Conservation (phyloP, 257 asterid species). For the Solanum corneliomulleri region DNA sequence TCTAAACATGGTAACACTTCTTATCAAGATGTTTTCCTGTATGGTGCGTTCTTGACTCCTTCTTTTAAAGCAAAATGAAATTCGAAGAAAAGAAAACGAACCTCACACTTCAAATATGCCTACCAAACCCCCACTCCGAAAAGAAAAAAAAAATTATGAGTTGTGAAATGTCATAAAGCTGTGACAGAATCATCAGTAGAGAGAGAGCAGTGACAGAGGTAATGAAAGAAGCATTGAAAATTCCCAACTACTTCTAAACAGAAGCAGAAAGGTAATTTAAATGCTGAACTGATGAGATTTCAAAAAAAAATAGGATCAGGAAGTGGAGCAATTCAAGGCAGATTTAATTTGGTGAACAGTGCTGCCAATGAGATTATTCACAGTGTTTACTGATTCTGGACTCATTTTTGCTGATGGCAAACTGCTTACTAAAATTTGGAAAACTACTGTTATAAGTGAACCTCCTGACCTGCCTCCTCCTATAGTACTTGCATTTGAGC, state of each 20-base stretch:
- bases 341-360: conserved; percentile 86
- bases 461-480: conserved; percentile 23
- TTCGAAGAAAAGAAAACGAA: background rate
- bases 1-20: conserved; percentile 2
- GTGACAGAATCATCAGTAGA: conserved; percentile 1
- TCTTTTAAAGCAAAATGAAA: conserved; percentile 9
- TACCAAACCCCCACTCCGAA: background rate
- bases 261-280: background rate
- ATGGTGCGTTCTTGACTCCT: conserved; percentile 70
- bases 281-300: background rate
- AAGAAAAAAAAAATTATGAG: background rate
- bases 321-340: conserved; percentile 58
- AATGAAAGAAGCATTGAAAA: conserved; percentile 46
- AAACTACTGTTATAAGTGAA: conserved; percentile 64
- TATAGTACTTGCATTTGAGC: background rate
- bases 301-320: conserved; percentile 15
- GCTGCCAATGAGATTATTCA: conserved; percentile 59
- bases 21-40: conserved; percentile 6
- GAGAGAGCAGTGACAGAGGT: background rate
- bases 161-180: conserved; percentile 33
- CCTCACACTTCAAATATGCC: background rate
- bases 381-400: conserved; percentile 79
- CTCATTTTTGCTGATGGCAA: conserved; percentile 67
- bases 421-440: conserved; percentile 78
- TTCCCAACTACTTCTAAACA: conserved; percentile 41